Conservation (phyloP, 1,284 basidiomycete species). For the Cutaneotrichosporon spelunceum region DNA sequence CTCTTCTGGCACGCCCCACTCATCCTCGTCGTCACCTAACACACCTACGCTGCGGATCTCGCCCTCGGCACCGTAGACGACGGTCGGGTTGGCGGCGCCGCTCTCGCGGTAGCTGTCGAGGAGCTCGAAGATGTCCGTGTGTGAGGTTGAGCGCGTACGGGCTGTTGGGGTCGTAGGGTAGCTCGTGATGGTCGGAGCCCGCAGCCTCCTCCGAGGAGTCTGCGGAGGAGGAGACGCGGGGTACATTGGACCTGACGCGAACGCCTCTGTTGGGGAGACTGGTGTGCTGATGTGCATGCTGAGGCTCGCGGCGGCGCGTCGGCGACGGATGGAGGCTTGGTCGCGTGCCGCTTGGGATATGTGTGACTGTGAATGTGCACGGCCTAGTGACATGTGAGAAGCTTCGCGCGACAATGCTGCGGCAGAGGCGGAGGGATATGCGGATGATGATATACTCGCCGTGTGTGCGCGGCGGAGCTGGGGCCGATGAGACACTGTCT, state of each 20-base stretch:
- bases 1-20: neutral
- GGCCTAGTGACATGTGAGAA: neutral
- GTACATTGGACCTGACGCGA: slow-evolving; percentile 7
- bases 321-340: slow-evolving; percentile 21
- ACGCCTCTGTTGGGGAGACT: slow-evolving; percentile 25
- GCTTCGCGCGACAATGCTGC: neutral
- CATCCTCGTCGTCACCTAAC: slow-evolving; percentile 33
- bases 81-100: slow-evolving; percentile 49
- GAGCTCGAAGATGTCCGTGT: slow-evolving; percentile 46
- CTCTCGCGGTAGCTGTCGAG: slow-evolving; percentile 48
- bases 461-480: slow-evolving; percentile 21
- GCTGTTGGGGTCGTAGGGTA: slow-evolving; percentile 35
- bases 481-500: neutral
- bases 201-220: slow-evolving; percentile 33
- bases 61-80: slow-evolving; percentile 46
- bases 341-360: neutral
- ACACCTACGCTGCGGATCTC: slow-evolving; percentile 42
- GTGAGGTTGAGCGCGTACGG: slow-evolving; percentile 39
- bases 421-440: neutral
- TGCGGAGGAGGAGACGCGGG: slow-evolving; percentile 33
- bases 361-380: neutral
- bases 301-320: slow-evolving; percentile 26
- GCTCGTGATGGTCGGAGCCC: slow-evolving; percentile 32
- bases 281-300: slow-evolving; percentile 19
- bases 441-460: neutral